Evolutionary conservation across 1,284 basidiomycete species (phyloP), one percentile per base, ranked within the genome.

Genomic region (Irpex sp.): DNA sequence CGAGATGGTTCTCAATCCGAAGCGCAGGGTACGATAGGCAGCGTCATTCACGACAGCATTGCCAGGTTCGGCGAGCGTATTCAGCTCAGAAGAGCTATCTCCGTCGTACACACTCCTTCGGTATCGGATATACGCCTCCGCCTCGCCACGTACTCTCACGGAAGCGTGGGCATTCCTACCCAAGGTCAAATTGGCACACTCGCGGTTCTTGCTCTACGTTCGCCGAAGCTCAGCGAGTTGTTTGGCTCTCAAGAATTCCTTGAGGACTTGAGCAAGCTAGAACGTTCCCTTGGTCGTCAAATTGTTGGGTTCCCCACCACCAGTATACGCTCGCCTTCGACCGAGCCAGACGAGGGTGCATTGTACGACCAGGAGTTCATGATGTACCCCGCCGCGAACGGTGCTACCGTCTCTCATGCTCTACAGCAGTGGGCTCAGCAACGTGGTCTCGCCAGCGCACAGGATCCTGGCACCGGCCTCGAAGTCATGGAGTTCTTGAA

Each of bases 41-140:
- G 82, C 61, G 87, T 92, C 36, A 91, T 98, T 68, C 86, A 88
- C 35, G 87, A 94, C 65, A 79, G 91, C 26, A 89, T 97, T 62
- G 84, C 91, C 19, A 91, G 92, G 70, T 87, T 97, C 13, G 95
- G 95, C 53, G 96, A 98, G 74, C 97, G 96, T 72, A 87, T 98
- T 65, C 83, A 85, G 5, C 78, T 98, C 17, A 83, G 88, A 57
- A 84, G 96, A 59, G 95, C 89, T 0, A 78, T 85, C 19, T 79
- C 87, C 2, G 82, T 95, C 63, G 83, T 88, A n/a, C 84, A 88
- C 53, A 76, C 80, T 17, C 82, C 89, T 3, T 77, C 84, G 61
- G 78, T 78, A 1, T 74, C 7, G 72, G 73, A 74, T 19, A 69
- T 81, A 5, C 85, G 84, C 3, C 77, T 88, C 54, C 86, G 93